Evolutionary conservation across 2,329 filamentous ascomycete species (phyloP).

Genomic region (Tolypocladium nubicola): DNA sequence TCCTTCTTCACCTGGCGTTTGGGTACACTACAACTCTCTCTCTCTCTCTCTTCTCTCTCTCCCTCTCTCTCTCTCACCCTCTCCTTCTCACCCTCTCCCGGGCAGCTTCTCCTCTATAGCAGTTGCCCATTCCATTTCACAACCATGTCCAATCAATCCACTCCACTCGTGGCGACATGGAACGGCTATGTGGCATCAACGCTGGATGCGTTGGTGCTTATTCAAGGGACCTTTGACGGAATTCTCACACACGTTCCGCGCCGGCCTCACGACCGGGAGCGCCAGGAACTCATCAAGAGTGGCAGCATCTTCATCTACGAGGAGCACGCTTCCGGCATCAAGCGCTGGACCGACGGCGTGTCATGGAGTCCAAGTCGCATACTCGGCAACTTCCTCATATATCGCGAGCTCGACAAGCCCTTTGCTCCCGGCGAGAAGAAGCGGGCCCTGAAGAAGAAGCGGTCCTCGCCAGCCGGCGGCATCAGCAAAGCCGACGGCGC

Average conservation of each 20-base stretch:
- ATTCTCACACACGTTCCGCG: slow-evolving; percentile 66
- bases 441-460: slow-evolving; percentile 63
- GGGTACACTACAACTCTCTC: too few relatives aligned
- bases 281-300: slow-evolving; percentile 65
- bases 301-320: slow-evolving; percentile 89
- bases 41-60: too few relatives aligned
- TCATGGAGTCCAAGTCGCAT: slow-evolving; percentile 87
- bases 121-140: neutral
- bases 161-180: slow-evolving; percentile 50
- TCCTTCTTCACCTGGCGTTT: too few relatives aligned
- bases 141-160: slow-evolving; percentile 15
- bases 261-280: slow-evolving; percentile 77
- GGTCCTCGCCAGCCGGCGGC: slow-evolving; percentile 20
- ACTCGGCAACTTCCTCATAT: slow-evolving; percentile 74
- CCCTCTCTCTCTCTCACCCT: too few relatives aligned
- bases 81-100: too few relatives aligned
- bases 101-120: too few relatives aligned
- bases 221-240: slow-evolving; percentile 68
- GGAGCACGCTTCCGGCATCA: slow-evolving; percentile 82
- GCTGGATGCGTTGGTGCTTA: slow-evolving; percentile 66
- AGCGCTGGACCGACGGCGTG: slow-evolving; percentile 87
- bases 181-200: slow-evolving; percentile 58
- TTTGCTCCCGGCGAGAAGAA: slow-evolving; percentile 82
- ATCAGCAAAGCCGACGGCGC: slow-evolving; percentile 22
- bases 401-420: slow-evolving; percentile 68